phyloP scores from a whole-genome alignment of 2,329 filamentous ascomycete genomes.

The Dactylellina drechsleri region DNA sequence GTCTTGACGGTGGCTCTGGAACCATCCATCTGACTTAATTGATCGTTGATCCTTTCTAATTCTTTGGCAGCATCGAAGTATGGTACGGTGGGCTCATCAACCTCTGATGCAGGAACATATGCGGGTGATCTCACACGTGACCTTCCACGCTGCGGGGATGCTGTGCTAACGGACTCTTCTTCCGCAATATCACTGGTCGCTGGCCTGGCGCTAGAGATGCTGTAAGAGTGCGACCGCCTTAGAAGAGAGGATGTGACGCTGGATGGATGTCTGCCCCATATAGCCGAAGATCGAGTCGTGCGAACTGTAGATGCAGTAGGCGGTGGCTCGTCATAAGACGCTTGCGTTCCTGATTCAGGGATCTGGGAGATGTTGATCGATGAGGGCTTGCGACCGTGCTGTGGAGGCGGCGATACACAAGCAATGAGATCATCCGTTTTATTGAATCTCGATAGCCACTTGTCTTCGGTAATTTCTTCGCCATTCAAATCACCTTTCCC shows the following conservation, averaged over 20 bases:
- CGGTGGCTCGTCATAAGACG: constrained; percentile 46
- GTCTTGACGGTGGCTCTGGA: constrained; percentile 42
- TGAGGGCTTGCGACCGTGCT: constrained; percentile 38
- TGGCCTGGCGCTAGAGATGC: constrained; percentile 42
- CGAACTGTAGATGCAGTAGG: constrained; percentile 42
- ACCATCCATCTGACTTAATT: constrained; percentile 49
- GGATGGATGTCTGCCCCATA: constrained; percentile 45
- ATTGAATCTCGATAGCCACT: constrained; percentile 47
- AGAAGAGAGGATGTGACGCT: constrained; percentile 47
- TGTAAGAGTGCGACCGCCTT: constrained; percentile 44
- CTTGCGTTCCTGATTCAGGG: constrained; percentile 33
- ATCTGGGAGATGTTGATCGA: constrained; percentile 46
- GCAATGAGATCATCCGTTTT: constrained; percentile 52
- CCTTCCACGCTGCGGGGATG: constrained; percentile 36
- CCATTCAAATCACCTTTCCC: constrained; percentile 46
- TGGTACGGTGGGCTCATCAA: constrained; percentile 38
- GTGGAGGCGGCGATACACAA: constrained; percentile 38
- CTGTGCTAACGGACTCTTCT: constrained; percentile 52
- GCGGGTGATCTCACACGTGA: constrained; percentile 41
- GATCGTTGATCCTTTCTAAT: constrained; percentile 50
- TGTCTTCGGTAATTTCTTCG: constrained; percentile 51
- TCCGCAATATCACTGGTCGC: constrained; percentile 44
- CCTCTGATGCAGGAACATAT: constrained; percentile 33
- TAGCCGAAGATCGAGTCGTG: constrained; percentile 40
- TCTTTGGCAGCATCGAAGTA: constrained; percentile 50